Evolutionary conservation across 2,329 filamentous ascomycete species (phyloP).

Genomic region (Dothidotthia symphoricarpi): DNA sequence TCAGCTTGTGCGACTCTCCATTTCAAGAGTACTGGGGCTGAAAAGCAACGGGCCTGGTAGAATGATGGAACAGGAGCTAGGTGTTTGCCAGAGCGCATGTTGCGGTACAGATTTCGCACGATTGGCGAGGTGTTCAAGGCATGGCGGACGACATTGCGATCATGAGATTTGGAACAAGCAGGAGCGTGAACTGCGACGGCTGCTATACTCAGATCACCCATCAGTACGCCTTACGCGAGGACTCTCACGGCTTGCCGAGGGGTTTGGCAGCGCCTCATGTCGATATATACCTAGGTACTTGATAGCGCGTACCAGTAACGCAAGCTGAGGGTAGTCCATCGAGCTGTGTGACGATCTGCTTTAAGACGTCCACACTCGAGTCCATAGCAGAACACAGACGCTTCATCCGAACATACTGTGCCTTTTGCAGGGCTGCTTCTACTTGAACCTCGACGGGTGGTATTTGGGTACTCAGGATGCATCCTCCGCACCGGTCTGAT

Average conservation of each 20-base stretch:
- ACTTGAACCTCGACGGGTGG: slow-evolving; percentile 31
- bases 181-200: slow-evolving; percentile 32
- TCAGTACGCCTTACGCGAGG: slow-evolving; percentile 36
- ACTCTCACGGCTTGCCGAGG: slow-evolving; percentile 36
- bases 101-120: slow-evolving; percentile 14
- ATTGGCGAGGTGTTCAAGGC: slow-evolving; percentile 21
- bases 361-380: slow-evolving; percentile 67
- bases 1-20: no score
- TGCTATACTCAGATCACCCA: slow-evolving; percentile 32
- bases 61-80: slow-evolving; percentile 15
- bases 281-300: slow-evolving; percentile 61
- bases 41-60: no score
- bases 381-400: slow-evolving; percentile 68
- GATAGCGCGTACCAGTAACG: slow-evolving; percentile 59
- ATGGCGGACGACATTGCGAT: slow-evolving; percentile 25
- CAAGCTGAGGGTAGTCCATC: slow-evolving; percentile 49
- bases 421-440: slow-evolving; percentile 40
- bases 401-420: slow-evolving; percentile 45
- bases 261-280: slow-evolving; percentile 62
- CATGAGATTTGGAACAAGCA: slow-evolving; percentile 28
- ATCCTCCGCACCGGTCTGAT: slow-evolving; percentile 17
- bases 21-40: slow-evolving; percentile 1
- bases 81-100: slow-evolving; percentile 8
- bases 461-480: slow-evolving; percentile 20
- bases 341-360: slow-evolving; percentile 44